phyloP scores from a whole-genome alignment of 202 grass and related monocot species.

The Bolboschoenoplectus hybrid region DNA sequence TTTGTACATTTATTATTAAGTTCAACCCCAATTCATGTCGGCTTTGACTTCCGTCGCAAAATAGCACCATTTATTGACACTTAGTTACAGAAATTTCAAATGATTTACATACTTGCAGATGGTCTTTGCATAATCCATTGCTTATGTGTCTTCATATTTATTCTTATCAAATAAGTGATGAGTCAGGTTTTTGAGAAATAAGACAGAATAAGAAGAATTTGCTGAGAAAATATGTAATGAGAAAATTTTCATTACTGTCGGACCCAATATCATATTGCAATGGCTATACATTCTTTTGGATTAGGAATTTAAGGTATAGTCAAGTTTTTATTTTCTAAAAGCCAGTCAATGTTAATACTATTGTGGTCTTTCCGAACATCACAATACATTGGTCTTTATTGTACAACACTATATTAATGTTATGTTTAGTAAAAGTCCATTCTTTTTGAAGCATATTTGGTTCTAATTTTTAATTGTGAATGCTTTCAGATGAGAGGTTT shows the following conservation, averaged over 20 bases:
- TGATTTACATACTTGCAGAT: neutral
- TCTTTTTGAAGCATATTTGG: neutral
- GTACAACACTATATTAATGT: slow-evolving; percentile 13
- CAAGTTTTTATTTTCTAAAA: neutral
- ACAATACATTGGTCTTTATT: neutral
- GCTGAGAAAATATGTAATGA: neutral
- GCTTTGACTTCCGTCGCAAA: neutral
- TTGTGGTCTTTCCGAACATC: neutral
- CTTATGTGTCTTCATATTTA: neutral
- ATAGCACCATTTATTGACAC: neutral
- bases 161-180: neutral
- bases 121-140: slow-evolving; percentile 14
- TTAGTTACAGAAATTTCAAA: neutral
- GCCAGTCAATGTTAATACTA: slow-evolving; percentile 19
- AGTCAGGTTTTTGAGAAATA: slow-evolving; percentile 14
- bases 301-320: slow-evolving; percentile 18
- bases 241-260: neutral
- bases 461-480: slow-evolving; percentile 27
- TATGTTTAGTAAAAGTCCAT: slow-evolving; percentile 22
- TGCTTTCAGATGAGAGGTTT: slow-evolving; percentile 52
- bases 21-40: slow-evolving; percentile 1
- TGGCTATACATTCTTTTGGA: slow-evolving; percentile 22
- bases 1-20: slow-evolving; percentile 11
- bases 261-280: neutral
- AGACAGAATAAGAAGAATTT: neutral